Conservation (phyloP, 176 grass and related monocot genomes). For the Poa pratensis region DNA sequence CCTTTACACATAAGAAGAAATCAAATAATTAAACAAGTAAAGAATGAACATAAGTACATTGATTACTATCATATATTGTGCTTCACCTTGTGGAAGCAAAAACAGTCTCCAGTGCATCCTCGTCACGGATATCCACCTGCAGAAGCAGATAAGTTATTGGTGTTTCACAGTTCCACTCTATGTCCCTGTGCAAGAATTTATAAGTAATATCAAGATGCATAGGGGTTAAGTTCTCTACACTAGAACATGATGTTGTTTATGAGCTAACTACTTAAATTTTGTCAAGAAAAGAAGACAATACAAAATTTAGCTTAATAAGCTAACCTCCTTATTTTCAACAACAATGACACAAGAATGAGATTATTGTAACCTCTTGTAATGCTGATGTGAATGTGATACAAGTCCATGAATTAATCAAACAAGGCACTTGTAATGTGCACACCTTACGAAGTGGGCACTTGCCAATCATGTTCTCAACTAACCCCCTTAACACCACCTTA, state of each 20-base stretch:
- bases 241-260: constrained; percentile 25
- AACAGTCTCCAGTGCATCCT: constrained; percentile 66
- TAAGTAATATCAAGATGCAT: constrained; percentile 11
- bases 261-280: constrained; percentile 26
- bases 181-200: constrained; percentile 4
- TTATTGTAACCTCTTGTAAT: constrained; percentile 5
- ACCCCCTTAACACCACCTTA: neutral
- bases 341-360: neutral
- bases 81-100: constrained; percentile 82
- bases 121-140: constrained; percentile 89
- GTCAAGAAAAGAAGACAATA: neutral
- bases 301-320: neutral
- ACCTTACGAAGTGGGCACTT: constrained; percentile 1
- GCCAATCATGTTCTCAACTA: neutral
- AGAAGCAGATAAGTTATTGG: constrained; percentile 41
- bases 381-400: constrained; percentile 11
- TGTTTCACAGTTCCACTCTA: neutral
- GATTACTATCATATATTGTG: constrained; percentile 1
- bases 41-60: constrained; percentile 21
- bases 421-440: neutral
- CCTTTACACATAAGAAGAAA: constrained; percentile 26
- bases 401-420: neutral
- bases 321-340: neutral
- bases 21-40: constrained; percentile 33
- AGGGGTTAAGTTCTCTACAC: neutral